phyloP scores from a whole-genome alignment of 331 rosid species.

The Pyrus hybrid region DNA sequence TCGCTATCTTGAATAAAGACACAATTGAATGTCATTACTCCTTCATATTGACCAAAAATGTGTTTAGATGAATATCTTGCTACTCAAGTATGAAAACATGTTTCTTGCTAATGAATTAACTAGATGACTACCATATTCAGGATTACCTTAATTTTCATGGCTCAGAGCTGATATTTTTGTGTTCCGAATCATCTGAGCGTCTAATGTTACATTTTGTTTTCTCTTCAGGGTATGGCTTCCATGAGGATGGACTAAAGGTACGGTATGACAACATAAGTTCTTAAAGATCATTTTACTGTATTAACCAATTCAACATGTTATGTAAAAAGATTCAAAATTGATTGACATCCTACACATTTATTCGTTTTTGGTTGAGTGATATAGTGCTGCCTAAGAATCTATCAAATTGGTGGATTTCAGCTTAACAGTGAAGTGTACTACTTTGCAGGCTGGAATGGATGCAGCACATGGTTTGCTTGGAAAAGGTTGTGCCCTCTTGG shows the following conservation, averaged over 20 bases:
- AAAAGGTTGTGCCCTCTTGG: constrained; percentile 34
- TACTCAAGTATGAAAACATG: too few species aligned
- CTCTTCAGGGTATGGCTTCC: constrained; percentile 77
- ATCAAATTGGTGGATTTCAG: not conserved
- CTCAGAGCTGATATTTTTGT: not conserved
- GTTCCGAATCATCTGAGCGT: not conserved
- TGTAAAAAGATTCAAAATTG: not conserved
- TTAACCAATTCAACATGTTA: not conserved
- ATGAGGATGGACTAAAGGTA: constrained; percentile 95
- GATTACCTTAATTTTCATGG: not conserved
- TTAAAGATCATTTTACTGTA: not conserved
- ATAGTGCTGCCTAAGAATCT: not conserved
- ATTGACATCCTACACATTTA: not conserved
- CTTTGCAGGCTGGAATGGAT: constrained; percentile 73
- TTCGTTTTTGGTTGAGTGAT: not conserved
- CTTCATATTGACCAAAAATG: too few species aligned
- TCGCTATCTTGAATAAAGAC: not conserved
- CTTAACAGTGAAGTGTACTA: constrained; percentile 3
- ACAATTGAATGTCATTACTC: too few species aligned
- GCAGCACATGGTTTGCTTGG: constrained; percentile 72
- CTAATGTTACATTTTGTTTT: constrained; percentile 17
- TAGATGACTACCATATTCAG: not conserved
- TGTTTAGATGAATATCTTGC: too few species aligned
- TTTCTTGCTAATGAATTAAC: too few species aligned
- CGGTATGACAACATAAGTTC: not conserved